Base-by-base conservation (phyloP, 352 stramenopile species). In the Peronospora destructor region DNA sequence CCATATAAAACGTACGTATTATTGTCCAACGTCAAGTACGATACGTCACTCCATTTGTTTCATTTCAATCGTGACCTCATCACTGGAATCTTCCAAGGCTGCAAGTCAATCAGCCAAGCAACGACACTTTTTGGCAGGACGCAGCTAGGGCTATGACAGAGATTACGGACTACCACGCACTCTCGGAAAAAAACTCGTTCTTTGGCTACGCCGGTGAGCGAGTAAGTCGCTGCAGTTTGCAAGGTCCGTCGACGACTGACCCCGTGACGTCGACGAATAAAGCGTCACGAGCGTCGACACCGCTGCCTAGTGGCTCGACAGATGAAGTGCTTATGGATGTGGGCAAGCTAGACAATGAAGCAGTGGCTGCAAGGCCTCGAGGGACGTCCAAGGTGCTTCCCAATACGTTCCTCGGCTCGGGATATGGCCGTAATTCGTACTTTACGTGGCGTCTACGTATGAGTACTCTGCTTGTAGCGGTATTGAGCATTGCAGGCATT, bases 401-500 rank as follows among this genome's bases (percentile, higher is more conserved):
- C 12, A 48, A 41, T 21, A 53, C 59, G 17, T 77, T 83, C 34
- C 61, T 87, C 16, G 64, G 66, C 10, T 14, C 64, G 1, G 72
- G 70, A 8, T 89, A 83, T 57, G 68, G 68, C 3, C 49, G 49
- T 30, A 92, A 92, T 56, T 89, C 82, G 67, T 92, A 87, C 58
- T 92, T 92, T 62, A 80, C 73, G 14, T 68, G 78, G 54, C 66
- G 76, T 0, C 59, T 92, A 40, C 67, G 68, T 19, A 52, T 73
- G 49, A 66, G 61, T 32, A 74, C 71, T 48, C 32, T 87, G 7
- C 48, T 71, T 13, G 47, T 92, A 17, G 36, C 67, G 6, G 25
- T 51, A 3, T 28, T 91, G 25, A 63, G 73, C 4, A 43, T 73
- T 8, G 29, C 46, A 14, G 78, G 75, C 17, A 71, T 90, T 36